Evolutionary conservation across 1,284 basidiomycete genomes (phyloP), one percentile per base, ranked within the genome.

Genomic region (Mrakiaceae sp.): DNA sequence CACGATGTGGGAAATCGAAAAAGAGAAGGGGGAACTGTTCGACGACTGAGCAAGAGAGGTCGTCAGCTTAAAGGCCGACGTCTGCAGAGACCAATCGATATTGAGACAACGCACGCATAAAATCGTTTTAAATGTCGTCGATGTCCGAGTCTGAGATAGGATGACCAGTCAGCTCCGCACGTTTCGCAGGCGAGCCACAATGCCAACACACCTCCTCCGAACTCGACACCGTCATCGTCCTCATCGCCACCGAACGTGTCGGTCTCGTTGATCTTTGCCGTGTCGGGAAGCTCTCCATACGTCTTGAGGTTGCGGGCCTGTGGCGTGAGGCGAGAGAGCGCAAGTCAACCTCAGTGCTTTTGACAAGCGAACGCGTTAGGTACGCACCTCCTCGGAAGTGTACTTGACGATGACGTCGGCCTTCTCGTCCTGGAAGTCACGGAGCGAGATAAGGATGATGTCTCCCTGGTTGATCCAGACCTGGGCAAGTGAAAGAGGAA

Each of bases 401-500:
- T 98, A 99, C 78, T 97, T 97, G 75, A 97, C 95, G 73, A 98
- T 98, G 59, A 99, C 95, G 79, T 99, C 96, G 46, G 94, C 96
- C 78, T 98, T 98, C 78, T 92, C 93, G 73, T 98, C 96, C 77
- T 98, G 95, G 84, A 98, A 99, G 65, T 98, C 96, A 71, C 96
- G 90, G 62, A 99, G 82, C 44, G 95, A 98, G 51, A 99, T 81
- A 55, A 99, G 82, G 68, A 98, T 87, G 75, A 98, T 98, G 74
- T 98, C 96, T 71, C 96, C 96, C 72, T 94, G 90, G 75, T 96
- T 96, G 78, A 99, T 98, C 96, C 96, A 98, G 72, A 98, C 94
- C 93, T 96, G 71, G n/a, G 49, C 56, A 56, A 12, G 9, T 42
- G 16, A 60, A 44, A 58, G 44, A 62, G 58, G 44, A 60, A 53